phyloP scores from a whole-genome alignment of 2,329 filamentous ascomycete genomes.

The Alternaria novae-zelandiae region DNA sequence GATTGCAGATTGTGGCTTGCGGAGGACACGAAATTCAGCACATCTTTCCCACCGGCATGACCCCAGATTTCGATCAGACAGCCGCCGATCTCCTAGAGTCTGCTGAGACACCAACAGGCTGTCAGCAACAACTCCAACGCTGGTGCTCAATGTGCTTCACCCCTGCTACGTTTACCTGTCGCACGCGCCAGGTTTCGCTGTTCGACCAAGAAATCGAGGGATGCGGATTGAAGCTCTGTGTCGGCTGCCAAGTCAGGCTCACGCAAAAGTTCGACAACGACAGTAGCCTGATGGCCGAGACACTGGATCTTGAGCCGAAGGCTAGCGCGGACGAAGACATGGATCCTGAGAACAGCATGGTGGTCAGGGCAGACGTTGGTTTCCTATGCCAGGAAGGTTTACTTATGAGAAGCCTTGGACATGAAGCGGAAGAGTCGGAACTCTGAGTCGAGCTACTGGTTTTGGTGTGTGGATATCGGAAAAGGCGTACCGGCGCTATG shows the following conservation, averaged over 20 bases:
- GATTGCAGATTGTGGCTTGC: slow-evolving; percentile 34
- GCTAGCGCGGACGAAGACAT: slow-evolving; percentile 9
- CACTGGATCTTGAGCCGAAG: slow-evolving; percentile 27
- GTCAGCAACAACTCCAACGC: slow-evolving; percentile 23
- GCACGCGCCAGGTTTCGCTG: slow-evolving; percentile 9
- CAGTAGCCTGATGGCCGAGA: slow-evolving; percentile 16
- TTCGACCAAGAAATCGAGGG: slow-evolving; percentile 19
- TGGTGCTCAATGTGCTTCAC: slow-evolving; percentile 45
- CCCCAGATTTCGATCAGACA: slow-evolving; percentile 11
- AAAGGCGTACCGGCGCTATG: not conserved
- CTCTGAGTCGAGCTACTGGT: not conserved
- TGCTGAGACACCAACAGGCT: slow-evolving; percentile 2
- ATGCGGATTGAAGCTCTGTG: slow-evolving; percentile 38
- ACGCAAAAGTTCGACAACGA: slow-evolving; percentile 14
- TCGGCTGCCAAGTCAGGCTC: slow-evolving; percentile 19
- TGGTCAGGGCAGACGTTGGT: slow-evolving; percentile 34
- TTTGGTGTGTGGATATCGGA: not conserved
- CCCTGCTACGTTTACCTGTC: slow-evolving; percentile 23
- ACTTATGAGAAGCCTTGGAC: slow-evolving; percentile 21
- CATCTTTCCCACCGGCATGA: not conserved
- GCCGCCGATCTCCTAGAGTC: slow-evolving; percentile 17
- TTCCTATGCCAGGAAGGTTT: slow-evolving; percentile 30
- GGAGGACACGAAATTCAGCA: slow-evolving; percentile 18
- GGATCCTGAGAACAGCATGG: slow-evolving; percentile 3
- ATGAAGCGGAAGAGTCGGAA: not conserved